phyloP scores from a whole-genome alignment of 345 rosid species.

The Passiflora organensis region DNA sequence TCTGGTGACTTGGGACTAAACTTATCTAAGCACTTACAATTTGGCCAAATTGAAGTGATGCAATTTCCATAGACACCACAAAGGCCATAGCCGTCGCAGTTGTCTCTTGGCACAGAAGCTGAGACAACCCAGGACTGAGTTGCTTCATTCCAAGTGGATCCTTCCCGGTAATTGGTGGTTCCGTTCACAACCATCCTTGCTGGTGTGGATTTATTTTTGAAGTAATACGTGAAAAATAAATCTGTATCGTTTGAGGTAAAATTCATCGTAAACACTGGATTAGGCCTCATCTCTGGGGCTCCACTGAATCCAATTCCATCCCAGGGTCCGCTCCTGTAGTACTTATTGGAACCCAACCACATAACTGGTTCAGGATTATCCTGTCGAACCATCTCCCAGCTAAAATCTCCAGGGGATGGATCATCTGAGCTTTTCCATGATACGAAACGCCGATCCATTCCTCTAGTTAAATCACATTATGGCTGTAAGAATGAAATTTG shows the following conservation, averaged over 20 bases:
- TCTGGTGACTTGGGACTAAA: neutral
- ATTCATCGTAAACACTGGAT: neutral
- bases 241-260: neutral
- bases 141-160: neutral
- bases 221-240: neutral
- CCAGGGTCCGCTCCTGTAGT: slow-evolving; percentile 12
- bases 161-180: neutral
- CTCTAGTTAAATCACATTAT: neutral
- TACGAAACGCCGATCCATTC: neutral
- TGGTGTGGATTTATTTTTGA: neutral
- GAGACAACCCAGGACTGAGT: neutral
- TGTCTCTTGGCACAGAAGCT: neutral
- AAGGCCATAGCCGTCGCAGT: slow-evolving; percentile 4
- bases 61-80: slow-evolving; percentile 12
- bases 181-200: slow-evolving; percentile 7
- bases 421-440: slow-evolving; percentile 10
- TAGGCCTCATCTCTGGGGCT: slow-evolving; percentile 4
- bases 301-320: slow-evolving; percentile 13
- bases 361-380: neutral
- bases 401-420: slow-evolving; percentile 14
- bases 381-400: neutral
- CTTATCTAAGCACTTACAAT: slow-evolving; percentile 8
- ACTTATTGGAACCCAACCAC: slow-evolving; percentile 5
- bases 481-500: too few species aligned
- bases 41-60: neutral